Conservation (phyloP, 495 filamentous ascomycete genomes). For the Evernia prunastri region DNA sequence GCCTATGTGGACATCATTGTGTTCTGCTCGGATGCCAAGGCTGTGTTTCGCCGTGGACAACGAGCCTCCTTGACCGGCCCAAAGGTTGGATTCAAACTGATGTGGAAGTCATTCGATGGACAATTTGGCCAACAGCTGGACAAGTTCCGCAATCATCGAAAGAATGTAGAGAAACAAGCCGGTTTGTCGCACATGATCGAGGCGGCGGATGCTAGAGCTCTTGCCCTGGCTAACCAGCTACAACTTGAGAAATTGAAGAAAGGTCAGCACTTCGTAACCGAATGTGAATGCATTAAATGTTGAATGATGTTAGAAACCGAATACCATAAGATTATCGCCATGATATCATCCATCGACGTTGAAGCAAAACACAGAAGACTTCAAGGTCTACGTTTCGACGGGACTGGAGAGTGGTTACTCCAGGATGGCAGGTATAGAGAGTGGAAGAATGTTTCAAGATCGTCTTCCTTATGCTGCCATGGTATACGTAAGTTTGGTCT, state of each 20-base stretch:
- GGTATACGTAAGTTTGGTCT: constrained; percentile 25
- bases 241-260: constrained; percentile 17
- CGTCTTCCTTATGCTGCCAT: constrained; percentile 22
- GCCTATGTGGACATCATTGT: constrained; percentile 37
- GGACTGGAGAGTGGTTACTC: constrained; percentile 22
- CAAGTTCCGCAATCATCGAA: constrained; percentile 21
- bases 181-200: constrained; percentile 26
- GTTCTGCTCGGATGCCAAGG: background rate
- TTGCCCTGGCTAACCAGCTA: constrained; percentile 16
- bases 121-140: constrained; percentile 23
- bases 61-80: background rate
- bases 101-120: constrained; percentile 27
- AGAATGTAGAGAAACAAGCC: constrained; percentile 27
- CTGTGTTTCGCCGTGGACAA: background rate
- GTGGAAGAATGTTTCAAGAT: constrained; percentile 13
- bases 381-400: constrained; percentile 15
- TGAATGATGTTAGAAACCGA: constrained; percentile 15
- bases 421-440: constrained; percentile 5
- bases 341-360: constrained; percentile 16
- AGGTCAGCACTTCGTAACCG: background rate
- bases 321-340: constrained; percentile 14
- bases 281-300: background rate
- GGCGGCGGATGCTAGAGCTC: constrained; percentile 20
- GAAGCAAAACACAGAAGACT: constrained; percentile 18
- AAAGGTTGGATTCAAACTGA: constrained; percentile 12